These are phyloP conservation scores for Metarhizium album DNA, from an alignment of 2,329 filamentous ascomycete species.

Conservation along the genomic window DNA sequence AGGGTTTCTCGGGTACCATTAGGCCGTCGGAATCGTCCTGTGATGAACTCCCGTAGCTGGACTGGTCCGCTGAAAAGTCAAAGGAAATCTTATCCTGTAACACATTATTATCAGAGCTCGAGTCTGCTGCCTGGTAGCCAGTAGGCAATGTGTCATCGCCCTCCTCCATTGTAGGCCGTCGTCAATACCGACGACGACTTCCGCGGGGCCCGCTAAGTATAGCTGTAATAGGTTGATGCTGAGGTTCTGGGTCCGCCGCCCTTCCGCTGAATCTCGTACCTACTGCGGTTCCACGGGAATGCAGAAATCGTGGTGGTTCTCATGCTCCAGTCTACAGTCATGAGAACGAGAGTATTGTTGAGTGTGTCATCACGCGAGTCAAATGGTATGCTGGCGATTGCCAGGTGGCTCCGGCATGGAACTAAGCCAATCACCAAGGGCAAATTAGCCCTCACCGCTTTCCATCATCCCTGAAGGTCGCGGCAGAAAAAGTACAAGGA, in stretches of 20 bases:
- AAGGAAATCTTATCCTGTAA: conserved; percentile 8
- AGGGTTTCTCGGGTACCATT: neutral
- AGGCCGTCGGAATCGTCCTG: neutral
- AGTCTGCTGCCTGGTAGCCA: neutral
- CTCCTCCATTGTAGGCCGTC: conserved; percentile 10
- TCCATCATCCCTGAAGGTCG: conserved; percentile 5
- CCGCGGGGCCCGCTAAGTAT: no score
- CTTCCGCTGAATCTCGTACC: neutral
- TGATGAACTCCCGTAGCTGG: neutral
- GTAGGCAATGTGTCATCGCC: conserved; percentile 1
- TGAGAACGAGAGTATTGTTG: no score
- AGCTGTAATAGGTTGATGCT: neutral
- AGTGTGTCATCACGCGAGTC: neutral
- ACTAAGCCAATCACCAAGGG: neutral
- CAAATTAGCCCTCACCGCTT: conserved; percentile 12
- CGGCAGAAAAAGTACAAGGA: conserved; percentile 18
- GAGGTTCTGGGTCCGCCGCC: neutral
- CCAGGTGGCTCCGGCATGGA: neutral
- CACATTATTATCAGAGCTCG: neutral
- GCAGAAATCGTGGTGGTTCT: neutral
- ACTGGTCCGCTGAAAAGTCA: conserved; percentile 6
- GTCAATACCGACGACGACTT: neutral
- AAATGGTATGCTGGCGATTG: neutral
- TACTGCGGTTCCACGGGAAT: neutral
- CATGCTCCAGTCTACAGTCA: no score